Base-by-base conservation (phyloP, 306 rosid species). In the Lablab purpureus region DNA sequence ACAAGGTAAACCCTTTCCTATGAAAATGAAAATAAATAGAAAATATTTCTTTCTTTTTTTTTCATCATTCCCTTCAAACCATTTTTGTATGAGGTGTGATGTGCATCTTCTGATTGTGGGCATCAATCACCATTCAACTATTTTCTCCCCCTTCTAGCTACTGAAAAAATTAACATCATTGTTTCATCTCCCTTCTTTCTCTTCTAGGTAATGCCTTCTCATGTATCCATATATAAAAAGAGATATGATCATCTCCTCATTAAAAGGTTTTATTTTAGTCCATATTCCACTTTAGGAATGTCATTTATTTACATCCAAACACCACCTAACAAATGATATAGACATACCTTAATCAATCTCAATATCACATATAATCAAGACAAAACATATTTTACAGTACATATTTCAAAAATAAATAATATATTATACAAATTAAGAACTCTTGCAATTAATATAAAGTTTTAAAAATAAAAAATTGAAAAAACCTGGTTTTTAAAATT, bases 101-200 rank as follows among this genome's bases (percentile, higher is more conserved):
- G 18, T 63, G 43, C 19, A 21, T 9, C 10, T 67, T 40, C 19
- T 6, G 22, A 67, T 40, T 9, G 10, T 36, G 71, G n/a, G n/a
- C 5, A 66, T 40, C 32, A 65, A 64, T 18, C 27, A 36, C 19
- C 28, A 36, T 36, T 36, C 17, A 37, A 46, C 49, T 49, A 10
- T 7, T 14, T 13, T 36, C 40, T 36, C 52, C 23, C 23, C n/a
- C 17, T 25, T 55, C 12, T 54, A 11, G 17, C 23, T 55, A 18
- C 45, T 17, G 46, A 74, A 74, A 9, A 34, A 74, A 59, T 10
- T 10, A 46, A 58, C 45, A 9, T 60, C 37, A 63, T 50, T 77
- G 64, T 22, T 65, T 21, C 54, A 50, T 50, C 23, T 13, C 27
- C 52, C 12, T 10, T 41, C 27, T 64, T 64, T 49, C 72, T 63